A percentile compares a stretch with the other conserved stretches of the same genome.
phyloP scores from a whole-genome alignment of 495 filamentous ascomycete genomes.

The Xylaria venustula region DNA sequence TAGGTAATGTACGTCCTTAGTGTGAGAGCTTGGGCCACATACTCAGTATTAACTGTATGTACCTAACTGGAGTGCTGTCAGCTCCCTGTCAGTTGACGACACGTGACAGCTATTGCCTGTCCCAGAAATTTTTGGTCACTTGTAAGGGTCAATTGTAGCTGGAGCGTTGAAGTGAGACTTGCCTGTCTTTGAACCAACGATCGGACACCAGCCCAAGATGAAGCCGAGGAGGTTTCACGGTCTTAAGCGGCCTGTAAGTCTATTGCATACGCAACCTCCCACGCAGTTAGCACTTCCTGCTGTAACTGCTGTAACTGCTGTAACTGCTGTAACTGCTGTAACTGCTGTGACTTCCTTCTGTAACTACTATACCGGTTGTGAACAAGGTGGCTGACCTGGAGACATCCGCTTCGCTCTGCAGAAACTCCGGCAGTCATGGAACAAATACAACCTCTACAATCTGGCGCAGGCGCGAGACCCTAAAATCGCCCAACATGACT shows the following conservation, averaged over 20 bases:
- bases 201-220: constrained; percentile 37
- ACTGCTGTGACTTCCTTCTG: too few species aligned
- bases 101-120: constrained; percentile 14
- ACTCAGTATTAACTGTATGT: too few species aligned
- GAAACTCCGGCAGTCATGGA: constrained; percentile 97
- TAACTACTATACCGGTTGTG: too few species aligned
- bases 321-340: too few species aligned
- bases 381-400: neutral
- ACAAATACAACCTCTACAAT: constrained; percentile 96
- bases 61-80: neutral
- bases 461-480: constrained; percentile 47
- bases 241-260: constrained; percentile 60
- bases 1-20: too few species aligned
- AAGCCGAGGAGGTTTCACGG: constrained; percentile 62
- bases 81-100: neutral
- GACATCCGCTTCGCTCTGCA: constrained; percentile 36
- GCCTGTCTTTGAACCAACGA: constrained; percentile 12
- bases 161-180: neutral
- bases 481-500: constrained; percentile 22
- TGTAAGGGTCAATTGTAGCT: neutral
- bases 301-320: too few species aligned
- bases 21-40: too few species aligned
- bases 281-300: neutral
- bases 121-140: constrained; percentile 16
- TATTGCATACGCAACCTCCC: neutral